Base-by-base conservation (phyloP, 2,329 filamentous ascomycete genomes). In the Fusarium pseudocircinatum region DNA sequence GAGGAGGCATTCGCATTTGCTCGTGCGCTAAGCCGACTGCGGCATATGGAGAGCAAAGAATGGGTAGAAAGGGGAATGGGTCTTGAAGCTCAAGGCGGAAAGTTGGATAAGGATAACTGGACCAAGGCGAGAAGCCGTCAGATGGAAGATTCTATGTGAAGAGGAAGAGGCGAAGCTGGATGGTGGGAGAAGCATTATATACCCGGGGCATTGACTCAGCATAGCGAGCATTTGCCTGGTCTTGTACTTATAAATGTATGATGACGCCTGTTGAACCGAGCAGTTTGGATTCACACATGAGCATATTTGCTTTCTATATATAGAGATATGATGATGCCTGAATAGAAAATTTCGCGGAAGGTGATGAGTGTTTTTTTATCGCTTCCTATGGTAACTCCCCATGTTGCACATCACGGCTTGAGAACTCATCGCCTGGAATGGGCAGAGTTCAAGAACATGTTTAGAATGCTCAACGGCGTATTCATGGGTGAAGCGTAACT, bases 1-100 rank as follows among this genome's bases (percentile, higher is more conserved):
- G 96, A 99, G 84, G 96, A 99, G 83, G 90, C 94, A 0, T 99
- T 99, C 84, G 96, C 96, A 0, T 99, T 99, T 85, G 95, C 95
- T 30, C 87, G 96, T 60, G 96, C 96, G 3, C 82, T 98, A 75
- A 95, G 92, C 60, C 86, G 96, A 63, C 84, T 99, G 69, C 92
- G 87, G 61, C 95, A 98, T 83, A 99, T 99, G 96, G 94, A 95
- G 26, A 96, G 94, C 81, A 90, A 91, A 81, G 93, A 98, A 81
- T 99, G 96, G 96, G 93, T 98, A 7, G 96, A 98, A 83, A 84
- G 95, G 20, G 95, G 90, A 4, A 89, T 91, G 87, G 88, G 91
- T 0, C 79, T 94, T 62, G 91, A 93, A 82, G 85, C 82, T 69
- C 83, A 86, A 69, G 92, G 91, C 18, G 92, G 92, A 6, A 90